A percentile compares a stretch with the other conserved stretches of the same genome.
These are phyloP conservation scores for Alnus glutinosa DNA, from an alignment of 306 rosid genomes.

Conservation along the genomic window DNA sequence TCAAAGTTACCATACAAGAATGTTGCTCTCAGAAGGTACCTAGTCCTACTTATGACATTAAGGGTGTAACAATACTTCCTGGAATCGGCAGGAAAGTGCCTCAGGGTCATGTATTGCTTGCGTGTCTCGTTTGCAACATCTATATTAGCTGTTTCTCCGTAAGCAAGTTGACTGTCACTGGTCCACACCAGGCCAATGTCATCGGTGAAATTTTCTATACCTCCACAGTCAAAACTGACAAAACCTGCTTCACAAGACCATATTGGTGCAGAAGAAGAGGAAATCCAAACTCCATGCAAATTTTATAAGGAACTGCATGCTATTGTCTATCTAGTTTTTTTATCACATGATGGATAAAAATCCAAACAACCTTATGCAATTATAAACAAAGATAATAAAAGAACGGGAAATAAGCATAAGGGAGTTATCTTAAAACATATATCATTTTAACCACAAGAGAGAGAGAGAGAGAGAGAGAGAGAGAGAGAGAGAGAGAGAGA, in stretches of 20 bases:
- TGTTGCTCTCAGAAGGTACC: slow-evolving; percentile 82
- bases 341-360: slow-evolving; percentile 2
- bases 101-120: slow-evolving; percentile 65
- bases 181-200: slow-evolving; percentile 80
- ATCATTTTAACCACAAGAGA: no score
- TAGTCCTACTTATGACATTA: slow-evolving; percentile 76
- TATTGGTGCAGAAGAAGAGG: not conserved
- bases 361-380: not conserved
- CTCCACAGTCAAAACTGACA: slow-evolving; percentile 96
- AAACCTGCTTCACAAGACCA: slow-evolving; percentile 57
- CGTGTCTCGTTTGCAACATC: slow-evolving; percentile 70
- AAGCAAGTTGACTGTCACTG: slow-evolving; percentile 56
- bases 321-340: not conserved
- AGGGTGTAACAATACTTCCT: slow-evolving; percentile 87
- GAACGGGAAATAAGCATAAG: not conserved
- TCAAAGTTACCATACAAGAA: slow-evolving; percentile 97
- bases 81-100: slow-evolving; percentile 87
- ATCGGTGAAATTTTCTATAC: slow-evolving; percentile 62
- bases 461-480: not conserved
- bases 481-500: no score
- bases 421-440: not conserved
- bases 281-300: not conserved
- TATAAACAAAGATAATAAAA: not conserved
- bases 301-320: slow-evolving; percentile 5
- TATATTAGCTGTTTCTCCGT: slow-evolving; percentile 59